Evolutionary conservation across 768 basidiomycete species (phyloP), one percentile per base, ranked within the genome.

Genomic region (Scleroderma citrinum): DNA sequence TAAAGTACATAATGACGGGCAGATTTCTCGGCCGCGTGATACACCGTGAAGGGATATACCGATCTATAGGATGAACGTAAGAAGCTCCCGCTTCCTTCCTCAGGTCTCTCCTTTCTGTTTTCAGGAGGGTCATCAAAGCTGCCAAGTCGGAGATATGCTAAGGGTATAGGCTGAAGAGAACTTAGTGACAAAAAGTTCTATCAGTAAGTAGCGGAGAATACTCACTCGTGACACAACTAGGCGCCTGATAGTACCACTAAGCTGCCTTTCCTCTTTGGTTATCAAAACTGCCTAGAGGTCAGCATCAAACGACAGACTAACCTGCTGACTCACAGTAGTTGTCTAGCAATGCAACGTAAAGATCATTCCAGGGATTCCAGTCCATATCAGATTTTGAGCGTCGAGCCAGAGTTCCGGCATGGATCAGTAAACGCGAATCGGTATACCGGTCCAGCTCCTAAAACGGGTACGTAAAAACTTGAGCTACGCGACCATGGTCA

Each of bases 401-500:
- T 50, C 90, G 73, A 19, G 74, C 74, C 16, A 92, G 73, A 16
- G 78, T 69, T 6, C 86, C 84, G 3, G 81, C 74, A 64, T 87
- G 75, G 3, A 88, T 71, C 40, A 94, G 61, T 20, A 83, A 83
- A 30, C 92, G 76, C 39, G 79, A 83, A 43, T 89, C 83, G 52
- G 86, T 80, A 52, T 84, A 83, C 23, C 90, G 69, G 56, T 91
- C 90, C 74, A 95, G 74, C 56, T 94, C 90, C 91, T 52, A 31
- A 6, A 37, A 21, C 20, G 43, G 20, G 19, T 32, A 20, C 34
- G 59, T 36, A 64, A 44, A 43, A 17, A 44, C 19, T n/a, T 34
- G 11, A 34, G 13, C 1, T 1, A 30, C 26, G 52, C 47, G 13
- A 7, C 30, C 37, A 26, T 19, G n/a, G 20, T 3, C 26, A 68